Conservation (phyloP, 148 eudicot genomes). For the Camellia japonica region DNA sequence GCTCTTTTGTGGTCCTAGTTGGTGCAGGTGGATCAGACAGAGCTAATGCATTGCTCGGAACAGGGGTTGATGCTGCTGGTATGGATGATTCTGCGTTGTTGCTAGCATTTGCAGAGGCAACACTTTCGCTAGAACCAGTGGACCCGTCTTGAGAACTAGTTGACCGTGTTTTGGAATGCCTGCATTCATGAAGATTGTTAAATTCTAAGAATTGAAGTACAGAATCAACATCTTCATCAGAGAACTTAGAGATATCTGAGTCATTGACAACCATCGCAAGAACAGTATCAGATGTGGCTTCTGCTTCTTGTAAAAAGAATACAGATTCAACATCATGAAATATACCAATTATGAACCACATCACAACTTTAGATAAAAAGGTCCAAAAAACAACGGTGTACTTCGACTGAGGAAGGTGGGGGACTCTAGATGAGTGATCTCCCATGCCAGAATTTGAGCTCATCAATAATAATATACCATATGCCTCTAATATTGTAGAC, state of each 20-base stretch:
- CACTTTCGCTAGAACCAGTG: conserved; percentile 30
- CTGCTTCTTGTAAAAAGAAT: too few relatives aligned
- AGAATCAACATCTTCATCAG: too few relatives aligned
- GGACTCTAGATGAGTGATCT: neutral
- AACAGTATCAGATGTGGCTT: too few relatives aligned
- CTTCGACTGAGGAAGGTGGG: neutral
- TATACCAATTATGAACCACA: neutral
- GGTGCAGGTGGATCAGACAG: conserved; percentile 55
- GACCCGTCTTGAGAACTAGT: conserved; percentile 37
- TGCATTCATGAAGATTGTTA: conserved; percentile 28
- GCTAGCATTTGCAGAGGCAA: conserved; percentile 37
- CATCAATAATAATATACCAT: neutral
- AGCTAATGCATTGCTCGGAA: conserved; percentile 56
- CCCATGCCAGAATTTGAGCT: neutral
- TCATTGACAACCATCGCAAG: too few relatives aligned
- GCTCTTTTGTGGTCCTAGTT: conserved; percentile 54
- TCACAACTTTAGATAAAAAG: neutral
- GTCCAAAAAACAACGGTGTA: neutral
- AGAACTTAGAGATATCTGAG: too few relatives aligned
- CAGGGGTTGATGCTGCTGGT: conserved; percentile 12
- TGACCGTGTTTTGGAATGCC: conserved; percentile 64
- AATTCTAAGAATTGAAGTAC: neutral
- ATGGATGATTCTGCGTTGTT: conserved; percentile 10
- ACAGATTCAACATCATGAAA: neutral
- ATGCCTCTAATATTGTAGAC: neutral